Conservation (phyloP, 2,329 filamentous ascomycete species). For the Atkinsonella texensis region DNA sequence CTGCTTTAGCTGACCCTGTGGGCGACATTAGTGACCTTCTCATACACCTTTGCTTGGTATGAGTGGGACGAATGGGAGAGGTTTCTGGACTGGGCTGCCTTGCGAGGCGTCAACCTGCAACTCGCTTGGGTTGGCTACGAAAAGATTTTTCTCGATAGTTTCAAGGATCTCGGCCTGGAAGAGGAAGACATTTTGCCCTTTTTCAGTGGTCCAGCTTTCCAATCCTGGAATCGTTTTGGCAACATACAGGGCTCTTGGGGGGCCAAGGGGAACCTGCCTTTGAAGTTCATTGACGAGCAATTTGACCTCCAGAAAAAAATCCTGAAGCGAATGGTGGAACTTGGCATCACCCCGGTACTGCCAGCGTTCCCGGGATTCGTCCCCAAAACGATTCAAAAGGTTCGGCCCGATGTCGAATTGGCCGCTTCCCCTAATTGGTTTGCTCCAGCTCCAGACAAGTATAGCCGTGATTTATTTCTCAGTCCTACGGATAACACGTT, state of each 20-base stretch:
- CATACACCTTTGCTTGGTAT: conserved; percentile 39
- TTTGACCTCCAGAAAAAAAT: conserved; percentile 37
- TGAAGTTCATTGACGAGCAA: conserved; percentile 33
- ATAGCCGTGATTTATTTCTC: conserved; percentile 35
- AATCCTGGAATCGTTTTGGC: conserved; percentile 41
- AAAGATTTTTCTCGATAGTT: conserved; percentile 36
- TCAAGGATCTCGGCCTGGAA: conserved; percentile 31
- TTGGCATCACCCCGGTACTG: conserved; percentile 40
- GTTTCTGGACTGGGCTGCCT: conserved; percentile 39
- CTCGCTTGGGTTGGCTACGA: conserved; percentile 40
- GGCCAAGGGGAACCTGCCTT: conserved; percentile 24
- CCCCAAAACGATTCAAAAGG: conserved; percentile 26
- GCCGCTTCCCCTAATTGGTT: conserved; percentile 31
- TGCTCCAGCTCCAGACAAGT: conserved; percentile 16
- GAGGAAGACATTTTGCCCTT: conserved; percentile 32
- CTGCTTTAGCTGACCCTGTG: not conserved
- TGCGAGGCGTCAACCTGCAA: conserved; percentile 38
- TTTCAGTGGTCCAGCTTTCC: conserved; percentile 37
- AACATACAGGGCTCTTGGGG: conserved; percentile 41
- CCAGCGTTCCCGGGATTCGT: conserved; percentile 40
- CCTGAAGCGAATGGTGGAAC: conserved; percentile 34
- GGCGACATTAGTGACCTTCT: conserved; percentile 31
- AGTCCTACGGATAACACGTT: conserved; percentile 33
- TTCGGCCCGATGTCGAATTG: conserved; percentile 29
- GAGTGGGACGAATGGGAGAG: conserved; percentile 41